Conservation (phyloP, 2,329 filamentous ascomycete genomes). For the Pezicula rhizophila region DNA sequence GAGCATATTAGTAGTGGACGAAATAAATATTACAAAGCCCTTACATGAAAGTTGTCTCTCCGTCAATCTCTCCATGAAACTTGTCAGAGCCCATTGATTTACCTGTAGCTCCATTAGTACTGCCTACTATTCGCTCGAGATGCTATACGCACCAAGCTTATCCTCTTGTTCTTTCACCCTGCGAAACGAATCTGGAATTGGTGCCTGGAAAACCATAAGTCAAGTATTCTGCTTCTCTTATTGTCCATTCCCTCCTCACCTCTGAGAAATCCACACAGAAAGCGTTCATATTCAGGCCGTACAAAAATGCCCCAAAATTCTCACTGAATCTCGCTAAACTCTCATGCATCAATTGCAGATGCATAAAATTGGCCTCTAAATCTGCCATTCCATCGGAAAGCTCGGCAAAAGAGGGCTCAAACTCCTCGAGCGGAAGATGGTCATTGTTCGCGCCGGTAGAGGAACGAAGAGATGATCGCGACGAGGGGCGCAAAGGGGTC, state of each 20-base stretch:
- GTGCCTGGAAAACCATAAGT: slow-evolving; percentile 50
- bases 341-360: slow-evolving; percentile 95
- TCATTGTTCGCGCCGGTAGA: not conserved
- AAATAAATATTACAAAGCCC: slow-evolving; percentile 21
- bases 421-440: slow-evolving; percentile 64
- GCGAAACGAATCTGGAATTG: slow-evolving; percentile 76
- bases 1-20: slow-evolving; percentile 7
- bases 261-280: slow-evolving; percentile 98
- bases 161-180: slow-evolving; percentile 55
- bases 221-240: not conserved
- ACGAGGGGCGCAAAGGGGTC: slow-evolving; percentile 85
- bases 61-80: slow-evolving; percentile 38
- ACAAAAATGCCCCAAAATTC: slow-evolving; percentile 91
- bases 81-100: slow-evolving; percentile 30
- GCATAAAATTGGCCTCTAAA: slow-evolving; percentile 94
- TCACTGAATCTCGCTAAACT: slow-evolving; percentile 89
- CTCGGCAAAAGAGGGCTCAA: slow-evolving; percentile 90
- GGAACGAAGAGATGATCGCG: slow-evolving; percentile 73
- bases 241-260: slow-evolving; percentile 40
- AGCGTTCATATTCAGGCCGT: slow-evolving; percentile 97
- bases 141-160: slow-evolving; percentile 33
- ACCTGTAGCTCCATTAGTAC: slow-evolving; percentile 14
- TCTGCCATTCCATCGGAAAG: slow-evolving; percentile 91
- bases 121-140: slow-evolving; percentile 1
- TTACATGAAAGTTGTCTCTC: slow-evolving; percentile 81